Conservation (phyloP, 768 basidiomycete genomes). For the Chlorophyllum brunneum region DNA sequence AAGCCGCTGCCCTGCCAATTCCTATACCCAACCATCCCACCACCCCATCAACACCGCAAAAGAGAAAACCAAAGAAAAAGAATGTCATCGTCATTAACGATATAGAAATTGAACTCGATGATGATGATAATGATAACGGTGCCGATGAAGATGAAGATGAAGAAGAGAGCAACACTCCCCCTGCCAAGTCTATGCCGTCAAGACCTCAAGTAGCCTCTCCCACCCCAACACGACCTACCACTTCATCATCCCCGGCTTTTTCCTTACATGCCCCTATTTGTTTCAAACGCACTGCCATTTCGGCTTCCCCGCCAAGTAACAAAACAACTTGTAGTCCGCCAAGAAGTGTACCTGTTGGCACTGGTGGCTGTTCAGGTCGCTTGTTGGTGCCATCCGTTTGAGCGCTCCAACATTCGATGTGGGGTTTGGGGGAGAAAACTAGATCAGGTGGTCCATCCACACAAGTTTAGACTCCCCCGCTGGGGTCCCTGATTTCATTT, state of each 20-base stretch:
- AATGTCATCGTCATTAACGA: conserved; percentile 37
- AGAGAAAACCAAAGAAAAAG: conserved; percentile 17
- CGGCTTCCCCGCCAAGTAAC: neutral
- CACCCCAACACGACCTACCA: neutral
- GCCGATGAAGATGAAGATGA: conserved; percentile 11
- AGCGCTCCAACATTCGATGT: too few species aligned
- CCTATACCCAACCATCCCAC: conserved; percentile 3
- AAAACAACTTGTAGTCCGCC: neutral
- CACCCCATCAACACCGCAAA: conserved; percentile 5
- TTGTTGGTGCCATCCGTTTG: neutral
- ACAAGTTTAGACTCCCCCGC: too few species aligned
- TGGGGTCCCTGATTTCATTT: too few species aligned
- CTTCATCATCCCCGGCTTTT: neutral
- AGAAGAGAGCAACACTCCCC: conserved; percentile 13
- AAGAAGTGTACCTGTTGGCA: neutral
- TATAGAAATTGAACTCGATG: conserved; percentile 36
- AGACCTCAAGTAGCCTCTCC: neutral
- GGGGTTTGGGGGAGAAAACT: too few species aligned
- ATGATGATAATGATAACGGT: conserved; percentile 25
- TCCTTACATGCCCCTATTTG: conserved; percentile 5
- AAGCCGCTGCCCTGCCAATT: neutral
- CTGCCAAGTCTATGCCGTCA: conserved; percentile 3
- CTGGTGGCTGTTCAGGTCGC: neutral
- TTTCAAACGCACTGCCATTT: conserved; percentile 5
- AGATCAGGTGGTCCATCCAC: too few species aligned